A percentile compares a stretch with the other conserved stretches of the same genome.
Conservation (phyloP, 768 basidiomycete genomes). For the Naganishia antarctica region DNA sequence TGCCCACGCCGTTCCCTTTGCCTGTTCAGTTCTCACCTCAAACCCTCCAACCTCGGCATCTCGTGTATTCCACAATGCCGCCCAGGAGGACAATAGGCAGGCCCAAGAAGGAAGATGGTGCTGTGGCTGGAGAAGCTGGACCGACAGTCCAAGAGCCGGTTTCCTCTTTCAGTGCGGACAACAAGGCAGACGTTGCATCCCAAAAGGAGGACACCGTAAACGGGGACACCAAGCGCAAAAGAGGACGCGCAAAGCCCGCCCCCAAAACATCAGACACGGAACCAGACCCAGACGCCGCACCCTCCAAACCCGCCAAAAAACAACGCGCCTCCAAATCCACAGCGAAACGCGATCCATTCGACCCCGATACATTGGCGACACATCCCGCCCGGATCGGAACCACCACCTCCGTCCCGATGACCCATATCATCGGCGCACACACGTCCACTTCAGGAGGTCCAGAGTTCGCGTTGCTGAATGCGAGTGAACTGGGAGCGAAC, state of each 20-base stretch:
- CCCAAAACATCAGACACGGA: background rate
- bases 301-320: conserved; percentile 17
- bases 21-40: no score
- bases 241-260: background rate
- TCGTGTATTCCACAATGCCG: no score
- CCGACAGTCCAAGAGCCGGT: no score
- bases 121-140: no score
- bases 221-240: background rate
- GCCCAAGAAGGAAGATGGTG: no score
- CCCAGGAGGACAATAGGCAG: no score
- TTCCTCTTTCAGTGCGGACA: no score
- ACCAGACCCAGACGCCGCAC: background rate
- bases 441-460: conserved; percentile 76
- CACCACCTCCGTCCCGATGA: conserved; percentile 19
- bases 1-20: no score
- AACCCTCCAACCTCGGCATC: no score
- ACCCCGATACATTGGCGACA: background rate
- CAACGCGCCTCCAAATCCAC: conserved; percentile 1
- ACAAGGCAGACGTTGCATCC: no score
- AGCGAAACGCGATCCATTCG: conserved; percentile 18
- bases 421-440: conserved; percentile 62
- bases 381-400: conserved; percentile 26
- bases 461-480: conserved; percentile 66
- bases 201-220: no score
- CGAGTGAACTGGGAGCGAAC: conserved; percentile 69